These are phyloP conservation scores for Saturnispora diversa DNA, from an alignment of 805 yeast genomes.

Conservation along the genomic window DNA sequence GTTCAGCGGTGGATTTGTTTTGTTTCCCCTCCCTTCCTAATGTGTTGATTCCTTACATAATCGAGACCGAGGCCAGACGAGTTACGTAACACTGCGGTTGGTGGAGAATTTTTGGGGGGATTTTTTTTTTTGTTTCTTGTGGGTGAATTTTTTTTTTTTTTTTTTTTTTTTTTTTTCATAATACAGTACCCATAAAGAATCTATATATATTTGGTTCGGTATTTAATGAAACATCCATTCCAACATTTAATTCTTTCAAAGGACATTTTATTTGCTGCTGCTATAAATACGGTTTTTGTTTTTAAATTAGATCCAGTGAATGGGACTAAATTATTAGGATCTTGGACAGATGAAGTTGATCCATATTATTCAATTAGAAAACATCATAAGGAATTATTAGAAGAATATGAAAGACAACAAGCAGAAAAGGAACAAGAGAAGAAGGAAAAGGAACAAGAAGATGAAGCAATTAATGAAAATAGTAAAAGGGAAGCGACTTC, in stretches of 20 bases:
- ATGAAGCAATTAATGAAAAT: slow-evolving; percentile 10
- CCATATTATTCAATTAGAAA: slow-evolving; percentile 37
- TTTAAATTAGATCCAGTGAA: slow-evolving; percentile 30
- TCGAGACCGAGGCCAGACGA: no score
- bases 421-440: slow-evolving; percentile 26
- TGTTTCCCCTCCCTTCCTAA: no score
- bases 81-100: no score
- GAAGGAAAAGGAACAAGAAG: no score
- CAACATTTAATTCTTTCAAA: slow-evolving; percentile 45
- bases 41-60: no score
- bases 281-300: slow-evolving; percentile 52
- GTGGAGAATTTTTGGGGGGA: no score
- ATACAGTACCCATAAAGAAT: no score
- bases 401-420: slow-evolving; percentile 24
- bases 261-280: slow-evolving; percentile 47
- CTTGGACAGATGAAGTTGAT: slow-evolving; percentile 58
- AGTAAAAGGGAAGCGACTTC: slow-evolving; percentile 9
- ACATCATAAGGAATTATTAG: slow-evolving; percentile 37
- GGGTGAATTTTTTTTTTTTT: no score
- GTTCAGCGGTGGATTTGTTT: no score
- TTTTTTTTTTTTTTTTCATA: no score
- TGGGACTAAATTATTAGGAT: slow-evolving; percentile 42
- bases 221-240: slow-evolving; percentile 68
- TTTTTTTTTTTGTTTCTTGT: no score
- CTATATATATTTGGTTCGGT: no score